Base-by-base conservation (phyloP, 23 red algal species). In the Agarophyton chilense region DNA sequence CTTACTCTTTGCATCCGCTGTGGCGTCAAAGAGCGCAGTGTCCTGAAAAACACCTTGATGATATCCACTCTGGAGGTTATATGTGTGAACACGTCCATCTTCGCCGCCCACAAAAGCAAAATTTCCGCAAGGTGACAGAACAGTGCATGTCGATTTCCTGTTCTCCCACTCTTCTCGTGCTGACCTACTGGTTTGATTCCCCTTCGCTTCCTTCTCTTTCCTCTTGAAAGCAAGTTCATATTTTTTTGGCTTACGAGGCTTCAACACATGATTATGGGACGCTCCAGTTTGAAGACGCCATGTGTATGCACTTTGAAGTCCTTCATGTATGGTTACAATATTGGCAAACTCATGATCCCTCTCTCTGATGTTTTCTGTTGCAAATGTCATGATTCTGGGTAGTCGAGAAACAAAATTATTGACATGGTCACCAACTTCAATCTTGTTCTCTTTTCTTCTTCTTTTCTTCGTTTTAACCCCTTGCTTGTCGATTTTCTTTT, bases 321-420 rank as follows among this genome's bases (percentile, higher is more conserved):
- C 87, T 28, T 82, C 79, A 65, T 98, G 96, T 55, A 87, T 55
- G 8, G 92, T 98, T 0, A 95, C 96, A 47, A 95, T 81, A 39
- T 95, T 95, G 4, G 92, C 96, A 86, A 98, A 95, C 12, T 98
- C 92, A 14, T 70, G 45, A 78, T 98, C 96, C 41, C 84, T 81
- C 22, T 78, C 39, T 21, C 92, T 52, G 17, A 84, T 46, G 54
- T 77, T 84, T 12, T 45, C 77, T 18, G 76, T 55, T 1, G 92
- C 96, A 26, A 98, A 56, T 36, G 60, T 78, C 17, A 78, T 85
- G 53, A 94, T 87, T 17, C 77, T 75, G 21, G 95, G 95, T 42
- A 98, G 61, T 39, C 38, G 75, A 10, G 45, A 39, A 53, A 19
- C 76, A 38, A 66, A 10, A 52, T 54, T 71, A 32, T 26, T 34